Percentiles rank a stretch among this genome's conserved stretches.
phyloP scores from a whole-genome alignment of 768 basidiomycete genomes.

The Thelephora aurantiotincta region DNA sequence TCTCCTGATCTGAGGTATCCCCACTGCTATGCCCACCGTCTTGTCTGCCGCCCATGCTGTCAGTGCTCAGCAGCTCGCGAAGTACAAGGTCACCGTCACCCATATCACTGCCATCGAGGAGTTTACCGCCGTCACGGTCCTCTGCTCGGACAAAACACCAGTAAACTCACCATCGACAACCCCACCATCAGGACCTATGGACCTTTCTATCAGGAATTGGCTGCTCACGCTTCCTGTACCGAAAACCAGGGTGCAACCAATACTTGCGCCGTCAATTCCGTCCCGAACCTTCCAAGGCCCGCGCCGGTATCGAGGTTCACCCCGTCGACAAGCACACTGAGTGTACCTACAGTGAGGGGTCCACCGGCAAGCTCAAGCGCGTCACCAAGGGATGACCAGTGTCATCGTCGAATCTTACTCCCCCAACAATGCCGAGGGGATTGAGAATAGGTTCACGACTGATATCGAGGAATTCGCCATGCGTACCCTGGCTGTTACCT shows the following conservation, averaged over 20 bases:
- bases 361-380: slow-evolving; percentile 92
- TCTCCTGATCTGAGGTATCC: slow-evolving; percentile 98
- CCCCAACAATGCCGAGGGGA: slow-evolving; percentile 89
- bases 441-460: slow-evolving; percentile 82
- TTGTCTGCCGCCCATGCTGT: slow-evolving; percentile 97
- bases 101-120: slow-evolving; percentile 99
- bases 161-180: slow-evolving; percentile 98
- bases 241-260: slow-evolving; percentile 99
- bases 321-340: slow-evolving; percentile 99
- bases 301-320: slow-evolving; percentile 87
- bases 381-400: slow-evolving; percentile 99
- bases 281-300: slow-evolving; percentile 66
- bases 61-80: slow-evolving; percentile 96
- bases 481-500: slow-evolving; percentile 91
- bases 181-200: slow-evolving; percentile 92
- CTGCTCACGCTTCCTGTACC: slow-evolving; percentile 92
- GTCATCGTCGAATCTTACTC: slow-evolving; percentile 95
- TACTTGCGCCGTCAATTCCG: slow-evolving; percentile 65
- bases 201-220: slow-evolving; percentile 78
- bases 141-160: slow-evolving; percentile 99
- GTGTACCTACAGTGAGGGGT: slow-evolving; percentile 91
- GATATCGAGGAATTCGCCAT: slow-evolving; percentile 94
- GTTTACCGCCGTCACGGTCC: slow-evolving; percentile 93
- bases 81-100: slow-evolving; percentile 99
- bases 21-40: slow-evolving; percentile 99